Evolutionary conservation across 2,329 filamentous ascomycete species (phyloP), one percentile per base, ranked within the genome.

Genomic region (Mollisiaceae sp.): DNA sequence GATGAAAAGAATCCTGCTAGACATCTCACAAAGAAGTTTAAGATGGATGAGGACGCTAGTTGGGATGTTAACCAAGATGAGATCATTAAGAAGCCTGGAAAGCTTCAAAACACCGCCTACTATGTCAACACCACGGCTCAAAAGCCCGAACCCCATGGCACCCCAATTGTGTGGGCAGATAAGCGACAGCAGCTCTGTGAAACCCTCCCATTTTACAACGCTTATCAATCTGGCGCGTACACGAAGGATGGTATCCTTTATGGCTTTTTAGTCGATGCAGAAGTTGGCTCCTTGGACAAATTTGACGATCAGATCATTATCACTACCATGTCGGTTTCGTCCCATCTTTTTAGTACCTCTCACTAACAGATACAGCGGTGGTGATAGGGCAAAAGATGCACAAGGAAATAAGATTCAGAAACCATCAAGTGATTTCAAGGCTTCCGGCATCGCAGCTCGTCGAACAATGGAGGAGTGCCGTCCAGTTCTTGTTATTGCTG

Each of bases 271-370:
- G 79, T 89, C 22, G 87, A 91, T 70, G 80, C 79, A 0, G 81
- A 84, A 55, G 78, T 79, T 11, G 84, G 84, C 1, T 67, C 76
- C 1, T 80, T 87, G 2, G 88, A 91, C 63, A 82, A 85, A 58
- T 82, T 91, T 20, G 82, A 84, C 39, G 79, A 82, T 0, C 83
- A 90, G 61, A 79, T 91, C 2, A 80, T 92, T 39, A 88, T 93
- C 58, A 84, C 87, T 4, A 81, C 86, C 62, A 79, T 88, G 86
- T 88, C 78, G 76, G 84, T 78, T 14, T 15, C 35, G 18, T 24
- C 15, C 54, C 24, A 35, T 36, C 4, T 9, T 12, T 38, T 18
- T 2, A 20, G 18, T n/a, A 27, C 15, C 27, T n/a, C 11, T 38
- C n/a, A 56, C 64, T 72, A 62, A 71, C 70, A 74, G 39, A 71